Evolutionary conservation across 2,329 filamentous ascomycete species (phyloP).

Genomic region (Fusarium setosum): DNA sequence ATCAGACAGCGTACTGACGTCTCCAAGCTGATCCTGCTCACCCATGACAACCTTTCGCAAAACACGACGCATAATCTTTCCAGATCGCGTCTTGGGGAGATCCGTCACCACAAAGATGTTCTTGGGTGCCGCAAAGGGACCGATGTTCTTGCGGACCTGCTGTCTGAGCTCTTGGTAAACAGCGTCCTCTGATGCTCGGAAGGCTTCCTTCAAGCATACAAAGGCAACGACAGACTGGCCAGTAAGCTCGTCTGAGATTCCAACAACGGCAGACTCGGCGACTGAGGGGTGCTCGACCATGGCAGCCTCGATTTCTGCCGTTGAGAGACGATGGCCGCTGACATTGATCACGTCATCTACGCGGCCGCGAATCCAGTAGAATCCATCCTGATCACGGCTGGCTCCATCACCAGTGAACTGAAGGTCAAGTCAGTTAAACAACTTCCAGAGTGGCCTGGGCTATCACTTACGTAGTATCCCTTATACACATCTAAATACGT

Average conservation of each 20-base stretch:
- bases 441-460: fast-evolving
- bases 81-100: conserved; percentile 91
- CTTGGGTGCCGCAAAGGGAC: conserved; percentile 93
- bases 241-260: conserved; percentile 87
- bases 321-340: conserved; percentile 92
- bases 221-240: conserved; percentile 96
- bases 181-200: conserved; percentile 65
- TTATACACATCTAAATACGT: conserved; percentile 96
- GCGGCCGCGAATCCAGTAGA: conserved; percentile 97
- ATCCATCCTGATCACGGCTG: conserved; percentile 91
- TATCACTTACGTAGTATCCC: conserved; percentile 84
- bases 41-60: conserved; percentile 93
- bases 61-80: conserved; percentile 97
- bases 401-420: conserved; percentile 91
- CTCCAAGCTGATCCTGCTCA: conserved; percentile 92
- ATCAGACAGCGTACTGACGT: conserved; percentile 89
- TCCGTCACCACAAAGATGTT: conserved; percentile 87
- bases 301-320: conserved; percentile 94
- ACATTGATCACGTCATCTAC: conserved; percentile 98
- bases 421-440: neutral
- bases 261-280: conserved; percentile 91
- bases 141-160: conserved; percentile 93
- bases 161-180: conserved; percentile 88
- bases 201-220: conserved; percentile 76
- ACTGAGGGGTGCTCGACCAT: conserved; percentile 88